phyloP scores from a whole-genome alignment of 2,329 filamentous ascomycete genomes.

The Colletotrichum orchidophilum region DNA sequence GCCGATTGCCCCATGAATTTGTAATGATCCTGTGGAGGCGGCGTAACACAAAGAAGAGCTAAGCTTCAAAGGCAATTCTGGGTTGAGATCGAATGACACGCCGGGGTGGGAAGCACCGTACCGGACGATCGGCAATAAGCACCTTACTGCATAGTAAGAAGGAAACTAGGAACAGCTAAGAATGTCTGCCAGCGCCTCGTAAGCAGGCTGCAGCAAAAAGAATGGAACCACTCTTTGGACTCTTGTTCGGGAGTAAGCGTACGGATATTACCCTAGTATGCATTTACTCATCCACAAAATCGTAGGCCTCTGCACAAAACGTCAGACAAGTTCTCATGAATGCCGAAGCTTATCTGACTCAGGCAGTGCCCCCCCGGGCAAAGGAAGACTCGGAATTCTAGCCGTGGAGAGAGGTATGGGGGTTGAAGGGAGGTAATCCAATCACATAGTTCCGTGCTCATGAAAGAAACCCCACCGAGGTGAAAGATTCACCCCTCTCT shows the following conservation, averaged over 20 bases:
- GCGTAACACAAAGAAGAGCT: neutral
- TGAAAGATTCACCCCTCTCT: neutral
- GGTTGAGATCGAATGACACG: neutral
- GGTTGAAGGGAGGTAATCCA: slow-evolving; percentile 1
- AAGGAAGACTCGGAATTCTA: neutral
- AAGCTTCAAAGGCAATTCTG: neutral
- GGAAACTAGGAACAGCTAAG: neutral
- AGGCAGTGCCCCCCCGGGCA: neutral
- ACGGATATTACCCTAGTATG: neutral
- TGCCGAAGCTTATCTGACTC: slow-evolving; percentile 19
- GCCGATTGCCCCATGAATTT: slow-evolving; percentile 3
- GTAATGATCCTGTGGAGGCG: slow-evolving; percentile 1
- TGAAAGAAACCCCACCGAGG: slow-evolving; percentile 4
- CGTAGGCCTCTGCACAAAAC: neutral
- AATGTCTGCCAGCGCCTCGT: neutral
- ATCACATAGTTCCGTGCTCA: neutral
- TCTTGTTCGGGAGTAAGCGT: neutral
- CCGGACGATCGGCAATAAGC: slow-evolving; percentile 20
- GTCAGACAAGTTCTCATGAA: neutral
- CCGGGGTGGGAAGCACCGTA: neutral
- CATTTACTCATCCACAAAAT: neutral
- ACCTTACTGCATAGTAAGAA: neutral
- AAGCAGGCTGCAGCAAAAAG: slow-evolving; percentile 18
- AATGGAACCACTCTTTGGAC: neutral
- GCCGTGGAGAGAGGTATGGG: neutral